These are phyloP conservation scores for Hemisphaericaspora xylanilytica DNA, from an alignment of 1,139 yeast species.

Conservation along the genomic window DNA sequence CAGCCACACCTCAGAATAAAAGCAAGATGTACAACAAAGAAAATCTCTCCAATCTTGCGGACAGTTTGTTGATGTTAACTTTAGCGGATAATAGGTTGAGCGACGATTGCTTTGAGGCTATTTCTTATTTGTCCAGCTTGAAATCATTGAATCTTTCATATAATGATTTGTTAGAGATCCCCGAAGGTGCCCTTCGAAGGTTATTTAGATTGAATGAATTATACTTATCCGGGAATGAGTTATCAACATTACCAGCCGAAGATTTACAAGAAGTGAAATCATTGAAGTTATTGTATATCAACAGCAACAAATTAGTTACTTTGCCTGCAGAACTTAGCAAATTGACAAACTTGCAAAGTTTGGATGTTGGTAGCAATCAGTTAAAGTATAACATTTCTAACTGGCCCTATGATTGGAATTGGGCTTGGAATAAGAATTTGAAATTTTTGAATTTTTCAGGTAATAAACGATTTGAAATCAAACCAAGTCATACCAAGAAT, in stretches of 20 bases:
- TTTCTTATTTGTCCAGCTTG: conserved; percentile 60
- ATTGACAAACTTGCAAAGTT: conserved; percentile 57
- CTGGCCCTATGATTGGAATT: conserved; percentile 97
- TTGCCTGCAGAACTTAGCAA: conserved; percentile 87
- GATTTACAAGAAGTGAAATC: conserved; percentile 64
- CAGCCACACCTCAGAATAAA: conserved; percentile 3
- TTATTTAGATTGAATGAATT: conserved; percentile 60
- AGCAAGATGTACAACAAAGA: conserved; percentile 2
- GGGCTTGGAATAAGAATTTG: conserved; percentile 82
- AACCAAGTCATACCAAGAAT: conserved; percentile 52
- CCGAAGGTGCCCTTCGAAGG: conserved; percentile 64
- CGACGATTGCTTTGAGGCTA: conserved; percentile 72
- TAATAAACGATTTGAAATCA: conserved; percentile 85
- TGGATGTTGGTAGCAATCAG: conserved; percentile 91
- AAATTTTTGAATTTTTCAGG: conserved; percentile 88
- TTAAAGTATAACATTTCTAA: conserved; percentile 89
- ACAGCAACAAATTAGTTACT: conserved; percentile 82
- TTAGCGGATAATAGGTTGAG: conserved; percentile 82
- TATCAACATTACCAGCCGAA: conserved; percentile 81
- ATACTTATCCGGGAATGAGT: conserved; percentile 81
- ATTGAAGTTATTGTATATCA: conserved; percentile 64
- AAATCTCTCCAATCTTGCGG: conserved; percentile 38
- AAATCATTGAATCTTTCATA: conserved; percentile 73
- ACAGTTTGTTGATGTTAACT: conserved; percentile 55
- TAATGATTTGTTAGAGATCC: conserved; percentile 80